Base-by-base conservation (phyloP, 1,139 yeast genomes). In the Trichomonascaceae sp. region DNA sequence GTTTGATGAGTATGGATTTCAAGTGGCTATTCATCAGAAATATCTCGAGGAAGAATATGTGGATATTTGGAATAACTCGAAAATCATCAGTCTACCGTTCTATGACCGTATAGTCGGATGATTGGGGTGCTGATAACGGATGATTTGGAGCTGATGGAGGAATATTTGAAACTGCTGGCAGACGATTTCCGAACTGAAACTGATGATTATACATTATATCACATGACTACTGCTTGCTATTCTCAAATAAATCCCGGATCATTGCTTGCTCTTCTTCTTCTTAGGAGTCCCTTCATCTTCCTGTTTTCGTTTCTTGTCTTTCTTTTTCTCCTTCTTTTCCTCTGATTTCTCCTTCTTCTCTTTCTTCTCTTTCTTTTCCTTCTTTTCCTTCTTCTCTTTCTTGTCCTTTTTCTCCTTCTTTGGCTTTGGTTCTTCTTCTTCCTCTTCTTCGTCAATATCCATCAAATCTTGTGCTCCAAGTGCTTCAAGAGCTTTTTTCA, bases 401-500 rank as follows among this genome's bases (percentile, higher is more conserved):
- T 79, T 75, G 61, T 78, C 75, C 72, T 77, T 58, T 62, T 64
- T 70, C 65, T 66, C 78, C 54, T 70, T 70, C 69, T 58, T 70
- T 74, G 61, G 69, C 69, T 59, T 51, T 58, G 27, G 52, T 63
- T 59, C 66, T 70, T 74, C 66, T 70, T 74, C 75, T 59, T 78
- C 76, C 45, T 64, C 72, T 50, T 66, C 72, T 52, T 83, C 77
- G 70, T 77, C 75, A 69, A 70, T 59, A 67, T 74, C 68, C 68
- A 63, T 78, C 76, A 77, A 82, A 56, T 83, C 85, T 58, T 74
- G 74, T 48, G 69, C 68, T n/a, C 73, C 67, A 7, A 73, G 74
- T 68, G 87, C 79, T 57, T 86, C 84, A 75, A 90, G 80, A 59
- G 97, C 97, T 73, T 86, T 88, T 70, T 85, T 82, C 76, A 93